Evolutionary conservation across 306 rosid species (phyloP).

Genomic region (Dryas drummondii): DNA sequence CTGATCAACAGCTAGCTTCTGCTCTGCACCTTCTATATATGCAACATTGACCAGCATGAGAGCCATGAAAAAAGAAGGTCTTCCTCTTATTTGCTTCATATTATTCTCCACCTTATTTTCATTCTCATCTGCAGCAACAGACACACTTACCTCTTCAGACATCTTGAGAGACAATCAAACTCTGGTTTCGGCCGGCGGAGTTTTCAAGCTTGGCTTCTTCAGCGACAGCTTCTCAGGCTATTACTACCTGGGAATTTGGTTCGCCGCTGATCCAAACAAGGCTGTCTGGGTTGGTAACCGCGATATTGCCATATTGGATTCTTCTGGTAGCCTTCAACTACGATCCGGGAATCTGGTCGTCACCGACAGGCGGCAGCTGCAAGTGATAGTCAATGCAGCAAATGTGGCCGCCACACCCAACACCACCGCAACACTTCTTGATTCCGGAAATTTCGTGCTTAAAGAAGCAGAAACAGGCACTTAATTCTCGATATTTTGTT

Average conservation of each 20-base stretch:
- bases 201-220: constrained; percentile 25
- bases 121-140: not conserved
- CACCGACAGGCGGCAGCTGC: constrained; percentile 8
- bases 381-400: constrained; percentile 6
- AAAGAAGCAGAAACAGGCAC: not conserved
- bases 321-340: not conserved
- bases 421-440: constrained; percentile 19
- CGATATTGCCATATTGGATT: not conserved
- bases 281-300: constrained; percentile 24
- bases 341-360: constrained; percentile 17
- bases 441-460: constrained; percentile 12
- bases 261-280: constrained; percentile 5
- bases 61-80: not conserved
- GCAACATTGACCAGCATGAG: too few relatives aligned
- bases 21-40: too few relatives aligned
- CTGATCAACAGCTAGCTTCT: too few relatives aligned
- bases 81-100: not conserved
- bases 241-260: constrained; percentile 24
- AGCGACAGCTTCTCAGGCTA: not conserved
- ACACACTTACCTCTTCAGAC: constrained; percentile 1
- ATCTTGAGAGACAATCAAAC: not conserved
- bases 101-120: not conserved
- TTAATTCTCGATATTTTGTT: too few relatives aligned
- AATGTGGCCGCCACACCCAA: not conserved
- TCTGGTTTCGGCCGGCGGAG: constrained; percentile 13